Evolutionary conservation across 2,329 filamentous ascomycete genomes (phyloP).

Genomic region (Calonectria multiphialidica): DNA sequence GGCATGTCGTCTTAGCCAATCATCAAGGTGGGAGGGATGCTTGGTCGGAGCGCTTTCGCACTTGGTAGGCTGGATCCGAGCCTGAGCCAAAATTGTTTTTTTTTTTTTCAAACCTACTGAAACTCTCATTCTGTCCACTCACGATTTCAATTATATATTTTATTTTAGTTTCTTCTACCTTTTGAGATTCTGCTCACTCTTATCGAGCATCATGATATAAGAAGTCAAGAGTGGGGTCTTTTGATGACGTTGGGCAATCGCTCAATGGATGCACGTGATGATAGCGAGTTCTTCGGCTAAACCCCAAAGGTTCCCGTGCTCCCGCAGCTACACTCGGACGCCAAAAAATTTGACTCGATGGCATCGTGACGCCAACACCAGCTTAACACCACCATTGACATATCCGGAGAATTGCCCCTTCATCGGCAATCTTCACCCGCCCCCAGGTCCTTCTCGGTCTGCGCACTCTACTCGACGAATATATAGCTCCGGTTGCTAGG

Average conservation of each 20-base stretch:
- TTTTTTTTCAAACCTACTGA: too few species aligned
- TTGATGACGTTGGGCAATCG: not conserved
- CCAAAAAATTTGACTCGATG: conserved; percentile 45
- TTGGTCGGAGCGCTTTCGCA: too few species aligned
- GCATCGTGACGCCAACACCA: conserved; percentile 43
- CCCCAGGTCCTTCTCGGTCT: not conserved
- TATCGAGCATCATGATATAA: not conserved
- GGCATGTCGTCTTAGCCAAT: too few species aligned
- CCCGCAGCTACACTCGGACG: conserved; percentile 17
- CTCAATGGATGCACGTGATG: conserved; percentile 36
- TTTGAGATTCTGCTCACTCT: not conserved
- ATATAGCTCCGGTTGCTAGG: not conserved
- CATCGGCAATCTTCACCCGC: conserved; percentile 23
- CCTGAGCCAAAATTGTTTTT: too few species aligned
- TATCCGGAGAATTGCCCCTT: conserved; percentile 32
- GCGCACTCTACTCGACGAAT: not conserved
- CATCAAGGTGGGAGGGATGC: too few species aligned
- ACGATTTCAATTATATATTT: too few species aligned
- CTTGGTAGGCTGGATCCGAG: too few species aligned
- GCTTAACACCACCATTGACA: conserved; percentile 27
- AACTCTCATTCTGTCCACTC: too few species aligned
- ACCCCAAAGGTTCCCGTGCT: conserved; percentile 19
- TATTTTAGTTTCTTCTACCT: not conserved
- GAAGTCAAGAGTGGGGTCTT: not conserved
- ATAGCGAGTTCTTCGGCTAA: conserved; percentile 39